These are phyloP conservation scores for Tympanopsis confertula DNA, from an alignment of 2,329 filamentous ascomycete genomes.

Conservation along the genomic window DNA sequence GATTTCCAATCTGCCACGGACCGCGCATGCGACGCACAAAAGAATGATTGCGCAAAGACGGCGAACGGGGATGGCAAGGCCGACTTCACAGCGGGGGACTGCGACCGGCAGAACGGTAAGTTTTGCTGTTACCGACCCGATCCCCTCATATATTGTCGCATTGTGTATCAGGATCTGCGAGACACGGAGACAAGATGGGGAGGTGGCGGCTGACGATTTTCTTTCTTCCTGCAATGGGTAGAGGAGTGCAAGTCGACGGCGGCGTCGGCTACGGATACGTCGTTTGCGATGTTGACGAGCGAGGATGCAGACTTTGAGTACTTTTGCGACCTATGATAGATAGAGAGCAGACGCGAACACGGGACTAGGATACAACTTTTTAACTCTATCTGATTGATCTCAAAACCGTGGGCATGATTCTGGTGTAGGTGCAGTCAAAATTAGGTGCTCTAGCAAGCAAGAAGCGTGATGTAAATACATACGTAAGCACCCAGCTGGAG, in stretches of 20 bases:
- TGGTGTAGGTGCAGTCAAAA: too few relatives aligned
- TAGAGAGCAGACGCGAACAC: too few relatives aligned
- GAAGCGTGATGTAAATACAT: too few relatives aligned
- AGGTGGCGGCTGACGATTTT: neutral
- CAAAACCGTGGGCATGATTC: too few relatives aligned
- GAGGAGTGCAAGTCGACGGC: constrained; percentile 25
- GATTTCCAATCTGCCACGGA: constrained; percentile 28
- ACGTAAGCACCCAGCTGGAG: too few relatives aligned
- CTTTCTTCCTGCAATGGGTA: constrained; percentile 8
- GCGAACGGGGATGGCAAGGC: constrained; percentile 21
- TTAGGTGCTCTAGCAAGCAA: too few relatives aligned
- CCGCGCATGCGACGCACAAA: constrained; percentile 34
- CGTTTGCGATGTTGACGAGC: constrained; percentile 19
- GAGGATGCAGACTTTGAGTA: constrained; percentile 30
- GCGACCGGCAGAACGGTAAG: constrained; percentile 32
- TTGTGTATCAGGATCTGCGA: neutral
- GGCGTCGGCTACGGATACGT: constrained; percentile 15
- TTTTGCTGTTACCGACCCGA: too few relatives aligned
- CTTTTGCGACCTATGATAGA: constrained; percentile 27
- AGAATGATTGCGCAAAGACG: constrained; percentile 30
- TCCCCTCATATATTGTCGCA: neutral
- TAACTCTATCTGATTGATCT: neutral
- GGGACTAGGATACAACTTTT: neutral
- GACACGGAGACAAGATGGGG: neutral
- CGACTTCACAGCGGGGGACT: constrained; percentile 26